Percentiles rank a stretch among this genome's conserved stretches.
Conservation (phyloP, 768 basidiomycete genomes). For the Plicaturopsis crispa region DNA sequence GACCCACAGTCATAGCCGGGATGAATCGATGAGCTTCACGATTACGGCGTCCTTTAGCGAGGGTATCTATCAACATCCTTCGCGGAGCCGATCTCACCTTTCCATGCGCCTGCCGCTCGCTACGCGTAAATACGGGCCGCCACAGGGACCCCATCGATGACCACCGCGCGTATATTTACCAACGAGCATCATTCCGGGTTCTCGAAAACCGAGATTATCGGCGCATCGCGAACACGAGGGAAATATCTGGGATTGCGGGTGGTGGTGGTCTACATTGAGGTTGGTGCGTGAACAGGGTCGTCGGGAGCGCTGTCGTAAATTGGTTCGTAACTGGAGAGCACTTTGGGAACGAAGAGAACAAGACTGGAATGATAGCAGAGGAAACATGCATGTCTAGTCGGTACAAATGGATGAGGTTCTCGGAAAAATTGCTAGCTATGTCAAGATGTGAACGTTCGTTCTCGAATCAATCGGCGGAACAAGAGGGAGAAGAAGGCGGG, state of each 20-base stretch:
- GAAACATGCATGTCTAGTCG: conserved; percentile 62
- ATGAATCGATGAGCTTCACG: conserved; percentile 48
- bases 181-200: conserved; percentile 1
- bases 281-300: no score
- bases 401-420: conserved; percentile 39
- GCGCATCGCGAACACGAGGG: no score
- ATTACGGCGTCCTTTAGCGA: neutral
- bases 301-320: no score
- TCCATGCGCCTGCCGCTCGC: conserved; percentile 7
- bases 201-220: conserved; percentile 9
- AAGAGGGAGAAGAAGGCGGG: conserved; percentile 11
- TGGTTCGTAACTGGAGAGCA: conserved; percentile 25
- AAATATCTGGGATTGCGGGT: neutral
- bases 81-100: conserved; percentile 5
- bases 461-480: conserved; percentile 16
- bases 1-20: conserved; percentile 53
- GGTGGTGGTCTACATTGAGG: neutral
- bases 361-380: conserved; percentile 20
- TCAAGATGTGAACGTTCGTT: no score
- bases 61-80: neutral
- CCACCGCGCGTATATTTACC: conserved; percentile 1
- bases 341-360: conserved; percentile 23
- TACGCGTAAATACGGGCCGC: conserved; percentile 3
- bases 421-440: conserved; percentile 6
- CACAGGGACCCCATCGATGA: conserved; percentile 1